Conservation (phyloP, 1,139 yeast genomes). For the Candida dubliniensis region DNA sequence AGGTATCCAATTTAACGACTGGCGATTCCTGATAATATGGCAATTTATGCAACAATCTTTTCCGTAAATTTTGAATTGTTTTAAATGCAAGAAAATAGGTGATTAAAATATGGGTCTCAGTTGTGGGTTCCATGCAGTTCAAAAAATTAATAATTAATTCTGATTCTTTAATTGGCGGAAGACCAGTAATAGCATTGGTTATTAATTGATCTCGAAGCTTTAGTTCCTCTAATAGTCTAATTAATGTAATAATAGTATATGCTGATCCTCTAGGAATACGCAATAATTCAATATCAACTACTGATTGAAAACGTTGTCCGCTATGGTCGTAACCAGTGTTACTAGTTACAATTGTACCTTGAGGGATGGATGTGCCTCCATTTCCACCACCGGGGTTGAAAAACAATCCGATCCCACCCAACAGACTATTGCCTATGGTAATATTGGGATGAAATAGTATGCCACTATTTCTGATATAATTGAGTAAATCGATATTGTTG, state of each 20-base stretch:
- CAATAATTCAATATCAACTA: constrained; percentile 25
- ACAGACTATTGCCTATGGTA: constrained; percentile 22
- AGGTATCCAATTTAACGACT: constrained; percentile 19
- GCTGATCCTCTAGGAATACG: constrained; percentile 34
- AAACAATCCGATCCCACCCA: constrained; percentile 41
- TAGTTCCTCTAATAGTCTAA: constrained; percentile 25
- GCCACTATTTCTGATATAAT: constrained; percentile 10
- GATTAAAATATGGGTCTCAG: constrained; percentile 33
- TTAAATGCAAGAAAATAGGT: constrained; percentile 29
- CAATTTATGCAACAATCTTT: background rate
- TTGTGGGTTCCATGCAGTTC: constrained; percentile 20
- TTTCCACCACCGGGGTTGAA: constrained; percentile 14
- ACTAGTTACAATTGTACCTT: too few species aligned
- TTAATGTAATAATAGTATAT: constrained; percentile 30
- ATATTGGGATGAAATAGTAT: constrained; percentile 13
- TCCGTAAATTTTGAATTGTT: constrained; percentile 13
- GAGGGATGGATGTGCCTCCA: background rate
- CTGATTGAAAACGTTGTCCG: background rate
- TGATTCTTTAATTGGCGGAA: constrained; percentile 15
- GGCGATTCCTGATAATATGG: constrained; percentile 13
- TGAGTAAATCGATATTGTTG: constrained; percentile 11
- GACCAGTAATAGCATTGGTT: constrained; percentile 16
- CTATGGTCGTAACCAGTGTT: too few species aligned
- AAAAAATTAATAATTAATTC: constrained; percentile 25
- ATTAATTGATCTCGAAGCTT: constrained; percentile 15